These are phyloP conservation scores for Epithele typhae DNA, from an alignment of 768 basidiomycete species.

Conservation along the genomic window DNA sequence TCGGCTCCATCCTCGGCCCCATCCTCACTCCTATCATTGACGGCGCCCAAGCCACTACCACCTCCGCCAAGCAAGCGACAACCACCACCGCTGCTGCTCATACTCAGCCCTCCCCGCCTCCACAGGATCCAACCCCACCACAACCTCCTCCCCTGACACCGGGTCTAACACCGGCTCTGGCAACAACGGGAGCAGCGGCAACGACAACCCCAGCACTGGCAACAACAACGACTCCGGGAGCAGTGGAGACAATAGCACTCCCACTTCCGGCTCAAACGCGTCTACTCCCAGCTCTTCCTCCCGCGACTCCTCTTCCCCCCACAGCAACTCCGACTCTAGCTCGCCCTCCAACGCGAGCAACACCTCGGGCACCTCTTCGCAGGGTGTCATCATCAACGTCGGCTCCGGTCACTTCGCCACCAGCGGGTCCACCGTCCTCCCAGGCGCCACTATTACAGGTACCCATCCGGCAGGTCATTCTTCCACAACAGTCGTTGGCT, in stretches of 20 bases:
- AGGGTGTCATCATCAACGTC: background rate
- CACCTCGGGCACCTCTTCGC: background rate
- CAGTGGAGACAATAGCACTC: background rate
- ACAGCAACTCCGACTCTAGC: background rate
- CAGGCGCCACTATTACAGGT: no score
- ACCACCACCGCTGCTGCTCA: background rate
- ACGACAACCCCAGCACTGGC: conserved; percentile 1
- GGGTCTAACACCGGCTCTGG: background rate
- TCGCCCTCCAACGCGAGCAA: background rate
- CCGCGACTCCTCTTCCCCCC: background rate
- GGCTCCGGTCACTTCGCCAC: background rate
- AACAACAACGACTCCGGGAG: background rate
- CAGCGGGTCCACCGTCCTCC: background rate
- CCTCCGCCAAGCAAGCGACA: background rate
- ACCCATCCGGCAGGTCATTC: background rate
- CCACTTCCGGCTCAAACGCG: background rate
- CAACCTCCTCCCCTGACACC: no score
- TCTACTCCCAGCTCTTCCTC: background rate
- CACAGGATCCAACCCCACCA: conserved; percentile 1
- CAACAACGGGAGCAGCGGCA: conserved; percentile 7
- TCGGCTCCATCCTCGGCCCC: conserved; percentile 28
- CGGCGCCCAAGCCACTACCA: conserved; percentile 6
- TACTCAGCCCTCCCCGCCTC: background rate
- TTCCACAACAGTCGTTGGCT: background rate
- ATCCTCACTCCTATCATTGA: conserved; percentile 27